These are phyloP conservation scores for Apiospora koreana DNA, from an alignment of 2,329 filamentous ascomycete species.

Conservation along the genomic window DNA sequence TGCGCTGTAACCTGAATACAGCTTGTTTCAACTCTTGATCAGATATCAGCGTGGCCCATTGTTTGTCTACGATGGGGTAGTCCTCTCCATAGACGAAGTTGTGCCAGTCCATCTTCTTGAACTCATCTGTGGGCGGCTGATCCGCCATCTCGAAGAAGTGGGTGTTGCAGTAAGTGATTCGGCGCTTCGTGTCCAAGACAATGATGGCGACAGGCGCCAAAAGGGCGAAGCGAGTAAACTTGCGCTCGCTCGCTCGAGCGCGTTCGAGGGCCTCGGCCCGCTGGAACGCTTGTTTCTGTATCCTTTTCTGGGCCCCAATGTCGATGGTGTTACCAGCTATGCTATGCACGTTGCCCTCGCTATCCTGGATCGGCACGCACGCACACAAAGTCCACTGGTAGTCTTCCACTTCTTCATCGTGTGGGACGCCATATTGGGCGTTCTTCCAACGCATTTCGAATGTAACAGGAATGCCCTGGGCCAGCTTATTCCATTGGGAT, in stretches of 20 bases:
- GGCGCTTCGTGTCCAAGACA: constrained; percentile 71
- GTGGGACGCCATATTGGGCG: background rate
- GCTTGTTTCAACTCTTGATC: constrained; percentile 65
- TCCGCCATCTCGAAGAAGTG: constrained; percentile 74
- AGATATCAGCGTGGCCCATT: constrained; percentile 64
- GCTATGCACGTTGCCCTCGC: constrained; percentile 12
- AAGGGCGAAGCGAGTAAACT: constrained; percentile 82
- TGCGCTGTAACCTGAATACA: constrained; percentile 74
- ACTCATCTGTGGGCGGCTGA: constrained; percentile 55
- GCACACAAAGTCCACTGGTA: constrained; percentile 14
- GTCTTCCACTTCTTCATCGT: background rate
- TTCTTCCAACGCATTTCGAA: constrained; percentile 18
- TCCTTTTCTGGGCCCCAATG: constrained; percentile 15
- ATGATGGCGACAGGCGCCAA: constrained; percentile 84
- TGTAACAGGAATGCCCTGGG: constrained; percentile 11
- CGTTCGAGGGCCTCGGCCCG: constrained; percentile 38
- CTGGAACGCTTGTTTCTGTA: constrained; percentile 14
- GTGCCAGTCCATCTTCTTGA: constrained; percentile 68
- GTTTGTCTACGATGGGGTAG: constrained; percentile 52
- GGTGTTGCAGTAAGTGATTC: constrained; percentile 79
- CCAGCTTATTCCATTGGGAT: constrained; percentile 14
- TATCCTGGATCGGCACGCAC: constrained; percentile 14
- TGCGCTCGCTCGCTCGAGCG: constrained; percentile 68
- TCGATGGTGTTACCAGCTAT: constrained; percentile 16
- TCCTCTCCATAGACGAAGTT: constrained; percentile 70